These are phyloP conservation scores for Claviceps sp. DNA, from an alignment of 2,329 filamentous ascomycete genomes.

Conservation along the genomic window DNA sequence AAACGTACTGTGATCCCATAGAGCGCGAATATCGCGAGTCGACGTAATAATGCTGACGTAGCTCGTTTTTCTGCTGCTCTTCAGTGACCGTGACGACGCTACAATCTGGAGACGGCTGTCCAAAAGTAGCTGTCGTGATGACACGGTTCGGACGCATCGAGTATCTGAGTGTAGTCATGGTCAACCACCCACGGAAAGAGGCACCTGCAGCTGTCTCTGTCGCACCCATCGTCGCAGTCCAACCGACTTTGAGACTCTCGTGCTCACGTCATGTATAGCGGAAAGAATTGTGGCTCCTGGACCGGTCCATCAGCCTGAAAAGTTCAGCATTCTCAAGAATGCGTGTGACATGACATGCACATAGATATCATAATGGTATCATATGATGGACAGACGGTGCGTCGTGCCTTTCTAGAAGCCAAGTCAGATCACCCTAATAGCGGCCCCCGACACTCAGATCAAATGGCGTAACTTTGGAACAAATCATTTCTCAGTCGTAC, in stretches of 20 bases:
- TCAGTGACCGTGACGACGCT: neutral
- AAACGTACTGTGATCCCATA: neutral
- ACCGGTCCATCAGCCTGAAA: neutral
- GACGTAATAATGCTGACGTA: neutral
- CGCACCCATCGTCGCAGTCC: neutral
- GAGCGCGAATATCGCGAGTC: neutral
- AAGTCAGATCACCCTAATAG: too few species aligned
- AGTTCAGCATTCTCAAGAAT: neutral
- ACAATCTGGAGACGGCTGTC: neutral
- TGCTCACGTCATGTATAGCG: neutral
- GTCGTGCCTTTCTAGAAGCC: too few species aligned
- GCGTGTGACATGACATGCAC: neutral
- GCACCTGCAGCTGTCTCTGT: too few species aligned
- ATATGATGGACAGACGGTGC: too few species aligned
- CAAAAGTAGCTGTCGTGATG: too few species aligned
- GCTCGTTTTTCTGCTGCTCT: neutral
- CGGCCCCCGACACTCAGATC: too few species aligned
- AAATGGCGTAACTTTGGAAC: too few species aligned
- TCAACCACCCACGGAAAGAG: too few species aligned
- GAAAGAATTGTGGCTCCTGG: neutral
- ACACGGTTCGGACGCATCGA: neutral
- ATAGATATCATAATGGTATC: too few species aligned
- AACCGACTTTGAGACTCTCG: neutral
- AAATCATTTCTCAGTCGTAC: too few species aligned
- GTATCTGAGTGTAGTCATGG: neutral